phyloP scores from a whole-genome alignment of 2,329 filamentous ascomycete species.

The Knufia petricola region DNA sequence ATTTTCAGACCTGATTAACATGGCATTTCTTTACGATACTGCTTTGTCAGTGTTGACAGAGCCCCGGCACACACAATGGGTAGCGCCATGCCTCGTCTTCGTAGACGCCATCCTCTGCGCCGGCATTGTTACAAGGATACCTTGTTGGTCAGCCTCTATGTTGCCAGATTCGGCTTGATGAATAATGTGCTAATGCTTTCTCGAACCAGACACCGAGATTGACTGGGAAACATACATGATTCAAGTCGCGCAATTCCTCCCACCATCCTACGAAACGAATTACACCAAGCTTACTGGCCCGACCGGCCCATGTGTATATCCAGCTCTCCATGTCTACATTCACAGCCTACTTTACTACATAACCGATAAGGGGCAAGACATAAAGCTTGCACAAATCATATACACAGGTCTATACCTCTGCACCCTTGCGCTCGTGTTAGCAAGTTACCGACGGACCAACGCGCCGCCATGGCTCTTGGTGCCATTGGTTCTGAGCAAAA shows the following conservation, averaged over 20 bases:
- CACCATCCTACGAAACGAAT: slow-evolving; percentile 65
- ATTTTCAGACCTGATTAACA: neutral
- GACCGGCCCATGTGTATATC: slow-evolving; percentile 91
- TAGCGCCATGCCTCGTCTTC: slow-evolving; percentile 57
- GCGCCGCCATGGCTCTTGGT: slow-evolving; percentile 76
- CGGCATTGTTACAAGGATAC: slow-evolving; percentile 68
- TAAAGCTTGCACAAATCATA: slow-evolving; percentile 69
- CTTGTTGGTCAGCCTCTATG: slow-evolving; percentile 51
- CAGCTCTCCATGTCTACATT: slow-evolving; percentile 84
- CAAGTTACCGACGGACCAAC: slow-evolving; percentile 53
- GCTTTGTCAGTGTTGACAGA: slow-evolving; percentile 38
- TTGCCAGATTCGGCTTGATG: slow-evolving; percentile 35
- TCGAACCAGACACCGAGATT: slow-evolving; percentile 77
- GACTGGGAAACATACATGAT: slow-evolving; percentile 98
- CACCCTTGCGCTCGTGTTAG: slow-evolving; percentile 66
- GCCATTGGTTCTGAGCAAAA: slow-evolving; percentile 77
- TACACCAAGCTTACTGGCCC: slow-evolving; percentile 77
- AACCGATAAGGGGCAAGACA: slow-evolving; percentile 66
- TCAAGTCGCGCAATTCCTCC: slow-evolving; percentile 67
- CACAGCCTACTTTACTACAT: slow-evolving; percentile 71
- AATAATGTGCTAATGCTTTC: neutral
- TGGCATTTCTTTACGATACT: neutral
- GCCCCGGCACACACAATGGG: slow-evolving; percentile 50
- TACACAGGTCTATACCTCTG: slow-evolving; percentile 73
- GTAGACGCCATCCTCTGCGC: slow-evolving; percentile 63